A percentile compares a stretch with the other conserved stretches of the same genome.
Evolutionary conservation across 2,329 filamentous ascomycete genomes (phyloP).

Genomic region (Alternaria novae-zelandiae): DNA sequence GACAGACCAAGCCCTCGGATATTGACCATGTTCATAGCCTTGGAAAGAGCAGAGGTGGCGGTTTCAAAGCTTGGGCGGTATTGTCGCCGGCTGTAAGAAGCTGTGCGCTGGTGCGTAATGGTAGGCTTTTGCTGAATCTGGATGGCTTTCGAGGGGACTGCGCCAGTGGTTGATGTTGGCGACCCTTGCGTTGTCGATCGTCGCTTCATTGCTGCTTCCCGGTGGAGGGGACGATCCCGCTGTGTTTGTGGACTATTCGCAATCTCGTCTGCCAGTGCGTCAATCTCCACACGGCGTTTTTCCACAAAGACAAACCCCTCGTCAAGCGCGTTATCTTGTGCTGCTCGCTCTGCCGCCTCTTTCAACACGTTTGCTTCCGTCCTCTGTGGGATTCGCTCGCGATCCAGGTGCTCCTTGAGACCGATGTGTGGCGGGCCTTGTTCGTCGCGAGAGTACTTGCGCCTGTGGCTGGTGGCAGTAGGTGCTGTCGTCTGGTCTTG

Average conservation of each 20-base stretch:
- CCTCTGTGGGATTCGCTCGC: constrained; percentile 51
- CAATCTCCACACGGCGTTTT: constrained; percentile 93
- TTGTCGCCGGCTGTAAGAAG: constrained; percentile 79
- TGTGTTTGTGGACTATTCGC: constrained; percentile 75
- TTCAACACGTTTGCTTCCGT: constrained; percentile 46
- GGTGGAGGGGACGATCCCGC: constrained; percentile 56
- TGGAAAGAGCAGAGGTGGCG: constrained; percentile 89
- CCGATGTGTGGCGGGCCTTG: constrained; percentile 53
- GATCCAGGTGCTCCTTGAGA: constrained; percentile 56
- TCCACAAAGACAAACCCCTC: constrained; percentile 96
- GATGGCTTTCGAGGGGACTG: constrained; percentile 74
- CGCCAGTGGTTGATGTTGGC: constrained; percentile 72
- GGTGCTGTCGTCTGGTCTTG: constrained; percentile 45
- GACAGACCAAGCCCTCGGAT: constrained; percentile 74
- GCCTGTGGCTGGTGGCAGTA: constrained; percentile 61
- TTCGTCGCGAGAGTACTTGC: constrained; percentile 63
- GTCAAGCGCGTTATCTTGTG: constrained; percentile 87
- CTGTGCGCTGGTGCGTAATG: constrained; percentile 70
- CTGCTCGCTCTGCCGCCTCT: constrained; percentile 67
- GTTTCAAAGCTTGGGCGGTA: constrained; percentile 76
- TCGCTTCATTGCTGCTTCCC: constrained; percentile 70
- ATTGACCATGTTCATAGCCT: constrained; percentile 93
- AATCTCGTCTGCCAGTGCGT: constrained; percentile 94
- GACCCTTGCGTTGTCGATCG: constrained; percentile 79
- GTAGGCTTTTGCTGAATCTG: constrained; percentile 74